phyloP scores from a whole-genome alignment of 371 early-diverging fungal species.

The Mucor mucedo region DNA sequence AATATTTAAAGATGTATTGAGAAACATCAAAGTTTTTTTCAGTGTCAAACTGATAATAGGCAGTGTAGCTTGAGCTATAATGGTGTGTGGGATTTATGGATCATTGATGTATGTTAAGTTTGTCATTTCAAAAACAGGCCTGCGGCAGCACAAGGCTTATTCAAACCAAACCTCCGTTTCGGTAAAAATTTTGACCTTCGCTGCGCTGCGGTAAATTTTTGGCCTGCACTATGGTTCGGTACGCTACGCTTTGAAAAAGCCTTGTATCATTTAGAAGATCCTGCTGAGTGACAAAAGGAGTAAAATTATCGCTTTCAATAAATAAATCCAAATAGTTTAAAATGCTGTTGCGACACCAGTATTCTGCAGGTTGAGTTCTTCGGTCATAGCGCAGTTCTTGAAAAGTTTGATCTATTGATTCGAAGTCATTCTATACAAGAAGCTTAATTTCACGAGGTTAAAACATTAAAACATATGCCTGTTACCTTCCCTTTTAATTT shows the following conservation, averaged over 20 bases:
- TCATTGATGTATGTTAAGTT: too few relatives aligned
- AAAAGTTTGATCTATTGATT: slow-evolving; percentile 20
- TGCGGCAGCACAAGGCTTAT: too few relatives aligned
- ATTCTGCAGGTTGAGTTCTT: slow-evolving; percentile 14
- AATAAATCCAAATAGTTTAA: slow-evolving; percentile 13
- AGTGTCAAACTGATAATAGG: too few relatives aligned
- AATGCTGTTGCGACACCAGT: slow-evolving; percentile 14
- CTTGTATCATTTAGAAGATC: slow-evolving; percentile 14
- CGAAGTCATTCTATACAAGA: slow-evolving; percentile 19
- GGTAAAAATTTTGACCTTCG: too few relatives aligned
- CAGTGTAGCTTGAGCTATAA: too few relatives aligned
- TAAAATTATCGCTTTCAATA: background rate
- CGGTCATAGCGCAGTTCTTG: slow-evolving; percentile 16
- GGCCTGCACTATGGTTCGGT: slow-evolving; percentile 1
- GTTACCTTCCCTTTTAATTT: slow-evolving; percentile 12
- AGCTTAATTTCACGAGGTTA: too few relatives aligned
- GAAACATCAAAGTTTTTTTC: too few relatives aligned
- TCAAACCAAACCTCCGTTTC: too few relatives aligned
- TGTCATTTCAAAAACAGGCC: too few relatives aligned
- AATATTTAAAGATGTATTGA: too few relatives aligned
- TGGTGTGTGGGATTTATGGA: too few relatives aligned
- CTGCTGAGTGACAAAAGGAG: slow-evolving; percentile 11
- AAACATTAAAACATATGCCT: slow-evolving; percentile 8
- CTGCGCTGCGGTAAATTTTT: too few relatives aligned
- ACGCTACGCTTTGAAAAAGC: background rate